Conservation (phyloP, 768 basidiomycete species). For the Tremella yokohamensis region DNA sequence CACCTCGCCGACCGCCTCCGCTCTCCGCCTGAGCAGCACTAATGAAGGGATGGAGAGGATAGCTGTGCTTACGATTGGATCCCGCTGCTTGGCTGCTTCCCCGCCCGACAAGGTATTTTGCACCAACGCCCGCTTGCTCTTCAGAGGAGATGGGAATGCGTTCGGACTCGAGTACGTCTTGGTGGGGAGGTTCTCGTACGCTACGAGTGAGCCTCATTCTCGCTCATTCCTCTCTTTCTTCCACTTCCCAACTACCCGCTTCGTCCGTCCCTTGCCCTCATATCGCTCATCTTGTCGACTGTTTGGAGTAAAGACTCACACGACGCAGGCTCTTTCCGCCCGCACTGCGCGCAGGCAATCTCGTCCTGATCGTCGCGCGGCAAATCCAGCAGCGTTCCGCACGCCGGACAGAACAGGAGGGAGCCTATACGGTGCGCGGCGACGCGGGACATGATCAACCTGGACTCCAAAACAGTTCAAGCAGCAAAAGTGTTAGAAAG, state of each 20-base stretch:
- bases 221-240: no score
- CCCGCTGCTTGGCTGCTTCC: slow-evolving; percentile 49
- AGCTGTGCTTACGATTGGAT: slow-evolving; percentile 52
- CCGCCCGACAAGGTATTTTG: slow-evolving; percentile 61
- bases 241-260: no score
- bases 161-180: slow-evolving; percentile 87
- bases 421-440: slow-evolving; percentile 63
- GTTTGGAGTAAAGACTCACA: no score
- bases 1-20: background rate
- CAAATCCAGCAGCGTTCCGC: slow-evolving; percentile 80
- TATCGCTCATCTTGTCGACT: no score
- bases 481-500: no score
- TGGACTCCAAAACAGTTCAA: no score
- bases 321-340: slow-evolving; percentile 75
- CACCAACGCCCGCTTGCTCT: slow-evolving; percentile 80
- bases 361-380: slow-evolving; percentile 68
- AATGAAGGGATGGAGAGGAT: background rate
- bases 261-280: no score
- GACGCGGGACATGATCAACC: slow-evolving; percentile 10
- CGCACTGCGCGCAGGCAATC: slow-evolving; percentile 87
- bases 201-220: slow-evolving; percentile 52
- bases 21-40: background rate
- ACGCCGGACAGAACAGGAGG: slow-evolving; percentile 87
- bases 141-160: slow-evolving; percentile 84
- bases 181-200: slow-evolving; percentile 87